Evolutionary conservation across 345 rosid species (phyloP), one percentile per base, ranked within the genome.

Genomic region (Salix caprea): DNA sequence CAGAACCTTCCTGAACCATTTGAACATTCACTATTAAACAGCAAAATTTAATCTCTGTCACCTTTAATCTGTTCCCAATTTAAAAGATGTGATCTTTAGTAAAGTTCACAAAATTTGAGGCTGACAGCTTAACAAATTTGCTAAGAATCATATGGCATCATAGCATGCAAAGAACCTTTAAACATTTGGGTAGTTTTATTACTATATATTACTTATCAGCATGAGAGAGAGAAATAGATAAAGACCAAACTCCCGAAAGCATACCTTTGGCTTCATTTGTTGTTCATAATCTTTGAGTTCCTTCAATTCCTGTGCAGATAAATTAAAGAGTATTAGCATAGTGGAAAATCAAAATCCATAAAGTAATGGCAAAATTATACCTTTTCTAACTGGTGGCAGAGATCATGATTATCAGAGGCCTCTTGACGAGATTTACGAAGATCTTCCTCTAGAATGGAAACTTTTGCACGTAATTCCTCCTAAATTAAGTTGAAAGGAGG

Each of bases 231-330:
- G 44, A 62, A 48, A 60, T 52, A 26, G 24, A 54, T 15, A 56
- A 71, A 65, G 11, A 16, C 60, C 58, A 66, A 32, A 28, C 67
- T 68, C 34, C 18, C 15, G 40, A 66, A 67, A 69, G 34, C 80
- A n/a, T 37, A 92, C 99, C 98, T 94, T 96, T 82, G 94, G 97
- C 88, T 90, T 91, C 86, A 88, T 89, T 83, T 92, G 92, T 79
- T 89, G 97, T 64, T 96, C 97, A 82, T 72, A 72, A 80, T 91
- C 96, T 88, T 92, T 94, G 62, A 91, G 76, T 39, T 91, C 97
- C 83, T 92, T 96, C 81, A 92, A 62, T 87, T 96, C 99, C 99
- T 96, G 87, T 72, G 73, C 46, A 77, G 21, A 83, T 23, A 40
- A 74, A 72, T 52, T 6, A 60, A 44, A 74, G 32, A 14, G 54